Evolutionary conservation across 257 asterid genomes (phyloP), one percentile per base, ranked within the genome.

Genomic region (Thymus mandschuricus): DNA sequence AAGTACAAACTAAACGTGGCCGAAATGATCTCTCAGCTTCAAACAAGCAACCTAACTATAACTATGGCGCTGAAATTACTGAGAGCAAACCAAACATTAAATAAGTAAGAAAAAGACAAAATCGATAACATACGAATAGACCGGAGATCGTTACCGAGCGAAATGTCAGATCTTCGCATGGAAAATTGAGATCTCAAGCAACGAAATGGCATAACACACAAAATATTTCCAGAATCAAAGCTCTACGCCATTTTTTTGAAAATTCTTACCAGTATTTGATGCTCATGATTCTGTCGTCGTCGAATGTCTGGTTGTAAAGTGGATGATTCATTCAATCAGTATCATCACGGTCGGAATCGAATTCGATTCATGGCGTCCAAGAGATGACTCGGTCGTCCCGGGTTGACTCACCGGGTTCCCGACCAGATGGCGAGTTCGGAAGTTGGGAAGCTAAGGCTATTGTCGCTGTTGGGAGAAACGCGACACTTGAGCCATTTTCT

Each of bases 91-190:
- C 1, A 10, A 56, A 65, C 35, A 30, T 4, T 57, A 44, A 44
- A 1, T 4, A n/a, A n/a, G 5, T 8, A 50, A 52, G 21, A 2
- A n/a, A 8, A 6, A 49, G 46, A 31, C 1, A 50, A 44, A 28
- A 49, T 31, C 60, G 72, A 35, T 60, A 66, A 81, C 87, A 66
- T 83, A 83, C 84, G 60, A 79, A 87, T 72, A 33, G 84, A 8
- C 59, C 45, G 82, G 43, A 83, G 75, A 73, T 76, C 10, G 84
- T 85, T 85, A 87, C 89, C 94, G 71, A 76, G 69, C 52, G 79
- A 76, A 77, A 67, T 46, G 48, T 76, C 78, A 60, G 79, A 81
- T 76, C 71, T 73, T 6, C 68, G 84, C 94, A 81, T 85, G 65
- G 72, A 4, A 12, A 73, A 46, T 60, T 55, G 54, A 51, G 80